phyloP scores from a whole-genome alignment of 331 rosid species.

The Ulmus americana region DNA sequence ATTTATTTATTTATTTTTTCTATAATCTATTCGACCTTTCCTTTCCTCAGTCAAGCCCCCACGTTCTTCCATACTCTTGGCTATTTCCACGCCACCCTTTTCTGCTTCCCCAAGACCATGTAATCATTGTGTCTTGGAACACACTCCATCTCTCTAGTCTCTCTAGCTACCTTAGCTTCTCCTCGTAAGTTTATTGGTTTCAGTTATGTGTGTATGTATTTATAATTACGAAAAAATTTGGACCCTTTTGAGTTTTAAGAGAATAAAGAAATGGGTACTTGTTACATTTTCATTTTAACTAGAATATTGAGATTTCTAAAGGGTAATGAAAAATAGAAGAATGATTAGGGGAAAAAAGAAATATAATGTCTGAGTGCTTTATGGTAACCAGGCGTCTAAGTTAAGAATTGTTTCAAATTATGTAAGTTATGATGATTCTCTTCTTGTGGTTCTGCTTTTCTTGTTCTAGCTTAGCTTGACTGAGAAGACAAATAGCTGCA shows the following conservation, averaged over 20 bases:
- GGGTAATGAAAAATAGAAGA: no score
- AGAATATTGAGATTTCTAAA: background rate
- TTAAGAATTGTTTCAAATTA: no score
- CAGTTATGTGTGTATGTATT: slow-evolving; percentile 13
- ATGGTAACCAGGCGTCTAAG: no score
- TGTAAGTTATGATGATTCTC: no score
- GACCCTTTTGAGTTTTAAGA: no score
- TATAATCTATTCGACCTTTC: slow-evolving; percentile 13
- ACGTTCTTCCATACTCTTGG: slow-evolving; percentile 73
- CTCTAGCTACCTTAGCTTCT: slow-evolving; percentile 17
- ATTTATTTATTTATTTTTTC: background rate
- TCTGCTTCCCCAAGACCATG: slow-evolving; percentile 86
- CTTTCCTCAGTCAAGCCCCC: slow-evolving; percentile 68
- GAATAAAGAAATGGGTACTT: background rate
- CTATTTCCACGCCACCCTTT: slow-evolving; percentile 80
- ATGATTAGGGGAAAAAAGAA: no score
- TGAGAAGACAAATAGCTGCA: slow-evolving; percentile 7
- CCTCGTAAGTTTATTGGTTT: slow-evolving; percentile 35
- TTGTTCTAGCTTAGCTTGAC: background rate
- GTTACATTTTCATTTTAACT: background rate
- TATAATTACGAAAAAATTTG: background rate
- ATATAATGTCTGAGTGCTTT: no score
- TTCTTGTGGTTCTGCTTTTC: slow-evolving; percentile 1
- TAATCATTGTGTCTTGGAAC: slow-evolving; percentile 98
- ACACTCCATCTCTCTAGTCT: slow-evolving; percentile 43